Percentiles rank a stretch among this genome's conserved stretches.
These are phyloP conservation scores for Ganoderma meredithae DNA, from an alignment of 1,284 basidiomycete species.

Conservation along the genomic window DNA sequence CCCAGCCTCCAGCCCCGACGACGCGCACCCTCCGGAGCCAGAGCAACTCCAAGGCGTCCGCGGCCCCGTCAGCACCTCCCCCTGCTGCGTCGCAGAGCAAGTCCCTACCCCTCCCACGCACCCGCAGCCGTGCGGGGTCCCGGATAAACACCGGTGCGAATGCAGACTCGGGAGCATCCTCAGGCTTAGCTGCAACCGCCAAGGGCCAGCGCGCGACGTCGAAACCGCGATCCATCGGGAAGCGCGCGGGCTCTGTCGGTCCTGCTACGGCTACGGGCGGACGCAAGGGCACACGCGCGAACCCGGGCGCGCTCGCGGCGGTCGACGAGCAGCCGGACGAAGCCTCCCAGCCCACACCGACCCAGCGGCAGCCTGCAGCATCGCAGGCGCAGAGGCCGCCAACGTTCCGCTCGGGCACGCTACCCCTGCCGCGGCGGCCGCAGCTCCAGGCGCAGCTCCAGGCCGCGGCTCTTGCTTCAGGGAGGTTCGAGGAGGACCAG, in stretches of 20 bases:
- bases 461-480: background rate
- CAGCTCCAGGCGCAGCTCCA: background rate
- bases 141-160: background rate
- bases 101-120: constrained; percentile 11
- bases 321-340: constrained; percentile 24
- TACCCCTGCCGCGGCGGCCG: constrained; percentile 22
- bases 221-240: constrained; percentile 19
- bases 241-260: constrained; percentile 2
- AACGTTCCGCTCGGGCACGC: constrained; percentile 28
- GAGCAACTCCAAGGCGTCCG: constrained; percentile 25
- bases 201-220: constrained; percentile 13
- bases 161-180: background rate
- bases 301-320: constrained; percentile 12
- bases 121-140: constrained; percentile 24
- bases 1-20: background rate
- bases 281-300: background rate
- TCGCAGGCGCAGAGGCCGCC: background rate
- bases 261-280: background rate
- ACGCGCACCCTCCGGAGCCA: constrained; percentile 25
- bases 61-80: constrained; percentile 15
- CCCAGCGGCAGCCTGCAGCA: background rate
- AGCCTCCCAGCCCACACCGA: background rate
- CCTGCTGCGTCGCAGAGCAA: background rate
- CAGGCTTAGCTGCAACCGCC: background rate
- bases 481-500: background rate